Conservation (phyloP, 371 early-diverging fungal species). For the Rhizopus stolonifer region DNA sequence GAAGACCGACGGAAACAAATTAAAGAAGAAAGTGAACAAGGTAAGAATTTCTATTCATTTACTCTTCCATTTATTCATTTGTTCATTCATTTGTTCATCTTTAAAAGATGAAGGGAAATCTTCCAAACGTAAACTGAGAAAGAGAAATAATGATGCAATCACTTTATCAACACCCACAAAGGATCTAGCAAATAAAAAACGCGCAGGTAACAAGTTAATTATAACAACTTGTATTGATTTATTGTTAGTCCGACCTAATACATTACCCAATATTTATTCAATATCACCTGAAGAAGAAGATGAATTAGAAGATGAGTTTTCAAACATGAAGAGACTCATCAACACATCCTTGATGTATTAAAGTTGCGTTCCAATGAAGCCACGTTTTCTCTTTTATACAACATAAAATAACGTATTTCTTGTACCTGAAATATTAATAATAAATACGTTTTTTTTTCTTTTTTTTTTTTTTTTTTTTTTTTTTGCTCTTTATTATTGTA, state of each 20-base stretch:
- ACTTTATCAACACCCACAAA: neutral
- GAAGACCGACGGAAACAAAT: slow-evolving; percentile 38
- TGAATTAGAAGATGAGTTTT: slow-evolving; percentile 21
- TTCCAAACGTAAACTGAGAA: slow-evolving; percentile 19
- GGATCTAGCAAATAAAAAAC: slow-evolving; percentile 17
- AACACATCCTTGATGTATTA: neutral
- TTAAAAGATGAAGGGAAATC: slow-evolving; percentile 5
- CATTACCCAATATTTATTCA: slow-evolving; percentile 22
- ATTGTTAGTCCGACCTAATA: slow-evolving; percentile 16
- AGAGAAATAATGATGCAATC: slow-evolving; percentile 14
- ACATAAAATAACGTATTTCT: no score
- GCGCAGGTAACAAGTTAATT: slow-evolving; percentile 9
- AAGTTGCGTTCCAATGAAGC: no score
- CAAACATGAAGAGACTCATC: slow-evolving; percentile 21
- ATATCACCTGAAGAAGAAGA: slow-evolving; percentile 21
- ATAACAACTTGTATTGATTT: neutral
- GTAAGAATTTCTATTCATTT: no score
- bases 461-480: no score
- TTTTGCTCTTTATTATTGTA: no score
- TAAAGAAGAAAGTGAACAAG: slow-evolving; percentile 32
- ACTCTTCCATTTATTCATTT: neutral
- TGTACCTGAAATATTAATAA: no score
- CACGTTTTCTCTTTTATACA: no score
- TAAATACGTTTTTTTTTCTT: no score
- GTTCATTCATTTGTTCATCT: neutral